Evolutionary conservation across 352 stramenopile genomes (phyloP), one percentile per base, ranked within the genome.

Genomic region (Phytophthora megakarya): DNA sequence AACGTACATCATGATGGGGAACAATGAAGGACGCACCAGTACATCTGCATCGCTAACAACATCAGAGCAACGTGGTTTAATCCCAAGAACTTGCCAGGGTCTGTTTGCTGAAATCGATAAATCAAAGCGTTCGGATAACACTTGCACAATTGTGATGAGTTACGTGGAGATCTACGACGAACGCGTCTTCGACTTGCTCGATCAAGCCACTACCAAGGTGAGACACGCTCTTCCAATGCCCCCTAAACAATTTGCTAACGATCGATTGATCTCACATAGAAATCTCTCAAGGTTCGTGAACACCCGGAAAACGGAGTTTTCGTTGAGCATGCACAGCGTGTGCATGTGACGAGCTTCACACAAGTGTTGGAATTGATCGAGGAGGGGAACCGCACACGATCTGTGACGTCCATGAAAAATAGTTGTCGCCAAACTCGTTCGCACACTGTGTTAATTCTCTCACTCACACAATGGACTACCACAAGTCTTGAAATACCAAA

Each of bases 121-220:
- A 66, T 25, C 26, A n/a, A 59, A 68, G 28, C 47, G 33, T 1
- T 51, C 46, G 3, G 43, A 43, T 3, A 42, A 37, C n/a, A 57
- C 67, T 16, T 73, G 62, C 46, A 54, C 69, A 22, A 59, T 92
- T 3, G 68, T 89, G 47, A 73, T 94, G 45, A 93, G 81, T 57
- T 94, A 89, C 55, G 75, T 93, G n/a, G 86, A 93, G 57, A 86
- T 94, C 21, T 92, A 90, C 53, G 78, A 93, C 18, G 84, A 95
- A 33, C 82, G 55, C 43, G 82, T 92, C 8, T 93, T 89, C 37
- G 84, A 93, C 37, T 42, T 95, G 10, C 65, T 95, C 3, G 64
- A 61, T 18, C 61, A 73, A 21, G 21, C 59, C 21, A 46, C 25
- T 10, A 30, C 37, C 22, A 84, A 84, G 61, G 73, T 66, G 72